Evolutionary conservation across 2,329 filamentous ascomycete genomes (phyloP), one percentile per base, ranked within the genome.

Genomic region (Alternaria sp.): DNA sequence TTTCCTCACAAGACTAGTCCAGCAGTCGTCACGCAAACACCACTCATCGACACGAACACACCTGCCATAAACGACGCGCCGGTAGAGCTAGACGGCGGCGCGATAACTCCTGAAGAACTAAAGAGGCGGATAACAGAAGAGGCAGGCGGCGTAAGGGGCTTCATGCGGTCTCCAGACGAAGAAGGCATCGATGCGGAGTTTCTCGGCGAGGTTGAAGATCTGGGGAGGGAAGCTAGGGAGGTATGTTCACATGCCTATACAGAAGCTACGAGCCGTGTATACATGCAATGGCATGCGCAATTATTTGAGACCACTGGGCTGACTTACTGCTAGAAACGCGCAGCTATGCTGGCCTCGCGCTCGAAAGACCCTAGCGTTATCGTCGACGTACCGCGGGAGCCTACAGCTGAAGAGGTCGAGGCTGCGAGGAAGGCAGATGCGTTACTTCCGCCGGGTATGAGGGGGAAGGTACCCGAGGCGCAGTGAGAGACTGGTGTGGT

Each of bases 341-440:
- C 73, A 3, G 69, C 73, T 5, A 71, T 80, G 13, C 71, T 80
- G 1, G 67, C 73, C 0, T 67, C 70, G 9, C 70, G 80, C 3
- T 74, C 76, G 24, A 72, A 72, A 40, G 79, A 82, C 57, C 78
- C 80, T 0, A 76, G 79, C 23, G 80, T 83, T 2, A 71, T 83
- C 41, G 79, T 81, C 5, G 78, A 82, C 65, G 68, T 82, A 11
- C 80, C 80, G 1, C 63, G 73, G 37, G 77, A 75, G 11, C 80
- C 80, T 26, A 78, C 75, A 1, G 77, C 80, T 0, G 80, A 81
- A 44, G 80, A 82, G 61, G 74, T 82, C 2, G 77, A 78, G 54
- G 74, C 74, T 60, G 72, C 73, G 17, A 66, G 65, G 41, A 67
- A 61, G 29, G 66, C 56, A 41, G 69, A 66, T 23, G 65, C 52